These are phyloP conservation scores for Casaregolazyma suthepensis DNA, from an alignment of 1,139 yeast genomes.

Conservation along the genomic window DNA sequence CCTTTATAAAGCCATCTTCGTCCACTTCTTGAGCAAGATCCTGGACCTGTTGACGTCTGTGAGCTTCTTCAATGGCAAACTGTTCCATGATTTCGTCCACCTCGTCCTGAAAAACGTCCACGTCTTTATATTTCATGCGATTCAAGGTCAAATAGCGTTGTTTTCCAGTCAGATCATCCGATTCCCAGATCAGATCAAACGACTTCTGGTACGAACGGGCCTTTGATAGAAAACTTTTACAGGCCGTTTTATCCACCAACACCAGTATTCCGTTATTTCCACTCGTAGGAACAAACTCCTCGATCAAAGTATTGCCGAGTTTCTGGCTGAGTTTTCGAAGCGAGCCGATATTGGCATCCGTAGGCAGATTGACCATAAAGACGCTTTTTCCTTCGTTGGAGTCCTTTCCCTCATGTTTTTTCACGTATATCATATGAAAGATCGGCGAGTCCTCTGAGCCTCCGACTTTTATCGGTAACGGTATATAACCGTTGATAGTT, in stretches of 20 bases:
- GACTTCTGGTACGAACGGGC: slow-evolving; percentile 34
- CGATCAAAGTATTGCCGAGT: slow-evolving; percentile 55
- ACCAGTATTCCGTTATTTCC: slow-evolving; percentile 53
- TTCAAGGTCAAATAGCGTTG: slow-evolving; percentile 34
- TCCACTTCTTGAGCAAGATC: slow-evolving; percentile 49
- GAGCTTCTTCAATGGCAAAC: slow-evolving; percentile 68
- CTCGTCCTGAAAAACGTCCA: slow-evolving; percentile 41
- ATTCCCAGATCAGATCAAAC: slow-evolving; percentile 13
- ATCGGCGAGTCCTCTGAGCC: slow-evolving; percentile 10
- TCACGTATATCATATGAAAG: slow-evolving; percentile 27
- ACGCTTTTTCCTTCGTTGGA: slow-evolving; percentile 45
- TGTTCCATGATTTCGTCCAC: slow-evolving; percentile 58
- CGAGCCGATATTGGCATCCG: slow-evolving; percentile 46
- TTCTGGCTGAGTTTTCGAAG: slow-evolving; percentile 55
- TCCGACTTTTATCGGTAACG: slow-evolving; percentile 39
- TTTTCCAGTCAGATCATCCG: slow-evolving; percentile 11
- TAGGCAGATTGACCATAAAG: slow-evolving; percentile 74
- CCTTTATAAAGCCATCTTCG: slow-evolving; percentile 90
- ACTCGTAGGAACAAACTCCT: slow-evolving; percentile 32
- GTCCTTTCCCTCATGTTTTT: slow-evolving; percentile 23
- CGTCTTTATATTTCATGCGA: slow-evolving; percentile 39
- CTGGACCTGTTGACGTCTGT: slow-evolving; percentile 50
- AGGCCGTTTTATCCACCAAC: slow-evolving; percentile 70
- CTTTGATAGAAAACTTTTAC: slow-evolving; percentile 57
- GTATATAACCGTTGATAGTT: slow-evolving; percentile 45